A percentile compares a stretch with the other conserved stretches of the same genome.
Evolutionary conservation across 2,329 filamentous ascomycete species (phyloP).

Genomic region (Sarocladiaceae sp.): DNA sequence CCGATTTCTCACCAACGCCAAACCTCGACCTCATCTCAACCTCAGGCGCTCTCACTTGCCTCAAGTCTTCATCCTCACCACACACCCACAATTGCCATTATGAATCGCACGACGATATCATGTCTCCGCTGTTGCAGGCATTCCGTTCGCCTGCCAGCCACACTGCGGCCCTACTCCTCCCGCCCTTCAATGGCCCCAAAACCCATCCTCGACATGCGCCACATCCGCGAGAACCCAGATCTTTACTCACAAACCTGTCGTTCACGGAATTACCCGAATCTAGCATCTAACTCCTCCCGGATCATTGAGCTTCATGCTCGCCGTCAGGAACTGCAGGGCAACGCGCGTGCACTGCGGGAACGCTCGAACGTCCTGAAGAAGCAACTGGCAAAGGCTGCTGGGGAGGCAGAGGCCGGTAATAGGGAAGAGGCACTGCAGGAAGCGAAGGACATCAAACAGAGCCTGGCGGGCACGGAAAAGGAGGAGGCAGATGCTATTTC

Average conservation of each 20-base stretch:
- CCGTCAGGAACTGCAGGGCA: slow-evolving; percentile 54
- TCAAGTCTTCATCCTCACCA: neutral
- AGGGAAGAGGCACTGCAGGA: slow-evolving; percentile 50
- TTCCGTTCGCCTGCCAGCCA: neutral
- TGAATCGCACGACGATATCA: slow-evolving; percentile 7
- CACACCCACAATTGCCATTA: neutral
- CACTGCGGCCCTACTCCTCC: neutral
- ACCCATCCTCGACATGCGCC: slow-evolving; percentile 73
- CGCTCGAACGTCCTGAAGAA: slow-evolving; percentile 57
- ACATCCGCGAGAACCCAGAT: slow-evolving; percentile 79
- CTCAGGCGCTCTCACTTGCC: neutral
- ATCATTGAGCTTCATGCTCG: slow-evolving; percentile 51
- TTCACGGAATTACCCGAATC: slow-evolving; percentile 70
- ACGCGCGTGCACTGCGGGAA: slow-evolving; percentile 56
- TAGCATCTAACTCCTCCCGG: slow-evolving; percentile 46
- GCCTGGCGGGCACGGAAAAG: slow-evolving; percentile 53
- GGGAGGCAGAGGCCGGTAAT: slow-evolving; percentile 37
- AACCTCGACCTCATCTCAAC: slow-evolving; percentile 3
- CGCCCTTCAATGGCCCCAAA: slow-evolving; percentile 70
- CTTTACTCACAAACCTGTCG: slow-evolving; percentile 78
- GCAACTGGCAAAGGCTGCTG: slow-evolving; percentile 46
- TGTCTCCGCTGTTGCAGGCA: neutral
- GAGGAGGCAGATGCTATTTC: slow-evolving; percentile 51
- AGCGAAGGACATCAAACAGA: slow-evolving; percentile 57
- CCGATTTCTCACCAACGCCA: neutral